These are phyloP conservation scores for Boechera stricta DNA, from an alignment of 345 rosid genomes.

Conservation along the genomic window DNA sequence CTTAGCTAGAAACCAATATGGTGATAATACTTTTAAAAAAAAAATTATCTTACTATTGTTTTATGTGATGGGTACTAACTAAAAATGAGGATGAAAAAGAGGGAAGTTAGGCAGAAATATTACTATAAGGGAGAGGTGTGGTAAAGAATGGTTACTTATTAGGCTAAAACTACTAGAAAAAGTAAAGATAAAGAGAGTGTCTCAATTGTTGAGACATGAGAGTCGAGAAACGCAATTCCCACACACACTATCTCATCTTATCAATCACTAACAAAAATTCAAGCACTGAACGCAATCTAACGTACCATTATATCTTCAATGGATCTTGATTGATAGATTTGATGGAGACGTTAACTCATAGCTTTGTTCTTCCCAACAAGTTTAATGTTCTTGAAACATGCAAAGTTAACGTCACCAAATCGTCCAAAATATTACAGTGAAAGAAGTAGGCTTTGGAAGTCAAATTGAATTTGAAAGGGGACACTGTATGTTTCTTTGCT, in stretches of 20 bases:
- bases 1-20: background rate
- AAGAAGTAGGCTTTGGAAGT: background rate
- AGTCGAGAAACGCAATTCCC: conserved; percentile 42
- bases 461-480: background rate
- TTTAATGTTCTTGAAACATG: conserved; percentile 14
- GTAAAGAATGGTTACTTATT: conserved; percentile 38
- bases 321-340: conserved; percentile 10
- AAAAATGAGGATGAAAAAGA: conserved; percentile 28
- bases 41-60: background rate
- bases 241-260: conserved; percentile 17
- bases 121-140: conserved; percentile 17
- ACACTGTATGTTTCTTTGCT: conserved; percentile 31
- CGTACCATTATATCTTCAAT: conserved; percentile 10
- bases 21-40: background rate
- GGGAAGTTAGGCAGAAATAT: conserved; percentile 43
- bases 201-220: conserved; percentile 32
- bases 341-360: conserved; percentile 14
- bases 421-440: background rate
- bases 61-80: conserved; percentile 19
- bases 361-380: conserved; percentile 18
- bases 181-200: conserved; percentile 36
- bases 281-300: conserved; percentile 30
- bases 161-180: conserved; percentile 31
- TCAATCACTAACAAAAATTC: conserved; percentile 8
- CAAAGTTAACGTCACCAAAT: conserved; percentile 16